Evolutionary conservation across 495 filamentous ascomycete species (phyloP).

Genomic region (Aspergillus saccharolyticus): DNA sequence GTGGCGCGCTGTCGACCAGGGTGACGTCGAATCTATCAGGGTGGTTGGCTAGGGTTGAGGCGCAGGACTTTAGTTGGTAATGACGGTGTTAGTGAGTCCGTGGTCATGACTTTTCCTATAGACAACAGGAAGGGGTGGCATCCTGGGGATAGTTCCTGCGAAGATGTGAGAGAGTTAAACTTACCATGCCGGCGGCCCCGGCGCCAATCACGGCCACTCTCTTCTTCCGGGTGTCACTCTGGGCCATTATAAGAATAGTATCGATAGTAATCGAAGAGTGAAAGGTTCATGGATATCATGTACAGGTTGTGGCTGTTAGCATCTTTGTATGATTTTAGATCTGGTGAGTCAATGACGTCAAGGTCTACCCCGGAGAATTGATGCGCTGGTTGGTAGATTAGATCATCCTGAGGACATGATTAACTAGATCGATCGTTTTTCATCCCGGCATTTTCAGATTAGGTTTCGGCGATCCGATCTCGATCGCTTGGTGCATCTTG

Average conservation of each 20-base stretch:
- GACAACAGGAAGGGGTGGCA: too few species aligned
- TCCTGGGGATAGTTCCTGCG: neutral
- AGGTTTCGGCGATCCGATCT: neutral
- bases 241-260: neutral
- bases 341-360: neutral
- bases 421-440: neutral
- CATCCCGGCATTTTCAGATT: neutral
- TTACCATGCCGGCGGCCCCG: slow-evolving; percentile 60
- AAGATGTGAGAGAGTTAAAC: slow-evolving; percentile 2
- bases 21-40: slow-evolving; percentile 71
- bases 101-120: too few species aligned
- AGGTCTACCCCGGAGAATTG: neutral
- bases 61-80: slow-evolving; percentile 58
- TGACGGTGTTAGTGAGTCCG: slow-evolving; percentile 4
- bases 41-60: slow-evolving; percentile 66
- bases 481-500: neutral
- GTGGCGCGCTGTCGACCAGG: slow-evolving; percentile 60
- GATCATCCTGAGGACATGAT: neutral
- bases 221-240: slow-evolving; percentile 32
- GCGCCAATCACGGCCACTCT: slow-evolving; percentile 58
- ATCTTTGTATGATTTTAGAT: neutral
- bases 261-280: too few species aligned
- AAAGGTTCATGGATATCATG: too few species aligned
- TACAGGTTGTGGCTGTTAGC: too few species aligned
- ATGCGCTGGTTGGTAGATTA: neutral